Conservation (phyloP, 768 basidiomycete genomes). For the Hortiboletus flavorubellus region DNA sequence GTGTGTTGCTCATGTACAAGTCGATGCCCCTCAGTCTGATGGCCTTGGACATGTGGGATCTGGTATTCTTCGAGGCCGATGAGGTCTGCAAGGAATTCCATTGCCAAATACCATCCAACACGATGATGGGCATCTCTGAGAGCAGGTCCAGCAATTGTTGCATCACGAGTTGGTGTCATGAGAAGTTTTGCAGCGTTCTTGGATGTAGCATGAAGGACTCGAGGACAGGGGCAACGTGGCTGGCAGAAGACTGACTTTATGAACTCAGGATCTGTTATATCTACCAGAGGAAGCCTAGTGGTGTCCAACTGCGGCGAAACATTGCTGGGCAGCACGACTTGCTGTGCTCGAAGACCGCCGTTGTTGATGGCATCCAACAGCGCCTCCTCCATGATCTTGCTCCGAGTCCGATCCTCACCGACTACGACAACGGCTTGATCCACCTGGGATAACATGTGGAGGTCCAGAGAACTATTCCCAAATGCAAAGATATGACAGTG, state of each 20-base stretch:
- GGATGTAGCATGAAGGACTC: conserved; percentile 13
- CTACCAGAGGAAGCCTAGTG: conserved; percentile 14
- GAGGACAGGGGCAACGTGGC: conserved; percentile 9
- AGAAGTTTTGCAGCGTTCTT: conserved; percentile 12
- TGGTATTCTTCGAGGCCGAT: conserved; percentile 14
- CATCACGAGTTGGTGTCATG: conserved; percentile 13
- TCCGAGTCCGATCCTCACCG: conserved; percentile 11
- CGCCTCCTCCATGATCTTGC: conserved; percentile 9
- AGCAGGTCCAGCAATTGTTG: conserved; percentile 14
- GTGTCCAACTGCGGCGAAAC: conserved; percentile 12
- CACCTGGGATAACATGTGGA: conserved; percentile 13
- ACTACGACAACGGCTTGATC: conserved; percentile 15
- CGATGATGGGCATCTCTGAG: conserved; percentile 16
- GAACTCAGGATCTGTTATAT: conserved; percentile 14
- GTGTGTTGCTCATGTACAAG: conserved; percentile 13
- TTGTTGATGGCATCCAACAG: conserved; percentile 14
- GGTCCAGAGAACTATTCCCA: conserved; percentile 14
- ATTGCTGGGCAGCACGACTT: conserved; percentile 13
- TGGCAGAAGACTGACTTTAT: conserved; percentile 12
- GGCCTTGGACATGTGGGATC: conserved; percentile 15
- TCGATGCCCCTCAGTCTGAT: conserved; percentile 14
- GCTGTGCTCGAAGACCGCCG: conserved; percentile 11
- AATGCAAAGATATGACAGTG: conserved; percentile 9
- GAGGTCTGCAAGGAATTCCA: conserved; percentile 16
- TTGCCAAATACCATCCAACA: conserved; percentile 16